Base-by-base conservation (phyloP, 805 yeast genomes). In the Nakazawaea populi region DNA sequence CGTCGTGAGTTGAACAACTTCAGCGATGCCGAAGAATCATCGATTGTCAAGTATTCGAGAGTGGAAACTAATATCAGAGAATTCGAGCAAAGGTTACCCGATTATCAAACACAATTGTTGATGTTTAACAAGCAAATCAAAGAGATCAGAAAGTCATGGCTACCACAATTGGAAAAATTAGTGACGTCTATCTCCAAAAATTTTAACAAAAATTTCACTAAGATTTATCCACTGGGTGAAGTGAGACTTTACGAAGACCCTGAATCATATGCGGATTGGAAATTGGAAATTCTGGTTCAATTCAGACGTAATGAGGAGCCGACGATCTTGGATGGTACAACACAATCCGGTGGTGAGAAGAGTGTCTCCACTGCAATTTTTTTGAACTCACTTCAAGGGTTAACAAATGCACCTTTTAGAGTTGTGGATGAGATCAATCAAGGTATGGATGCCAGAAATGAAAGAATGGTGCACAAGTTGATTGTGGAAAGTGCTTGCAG, bases 351-450 rank as follows among this genome's bases (percentile, higher is more conserved):
- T 51, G 99, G 99, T 47, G 99, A 94, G 66, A 80, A 96, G 60
- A 96, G 98, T 1, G 96, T 94, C 0, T 85, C 97, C 0, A 94
- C 98, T 0, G 92, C 92, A 2, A 79, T 91, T 48, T 94, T 87
- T 63, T 78, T 94, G 62, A 87, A 94, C 74, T 84, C 98, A 1
- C 72, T 94, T 55, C 99, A 94, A 69, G 92, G 90, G 9, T 74
- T 87, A 52, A 84, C 97, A 0, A 77, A 78, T 31, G 89, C 97
- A 0, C 98, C 99, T 8, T 89, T 94, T 61, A 74, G 98, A 62
- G 91, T 92, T 3, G 97, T 94, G 6, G 99, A 94, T 68, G 99
- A 94, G 72, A 95, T 94, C 55, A 94, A 94, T 64, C 99, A 94
- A 70, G 99, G 99, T 57, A 91, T 94, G 98, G 99, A 94, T 69